Percentiles rank a stretch among this genome's conserved stretches.
These are phyloP conservation scores for Eucalyptus fibrosa DNA, from an alignment of 345 rosid genomes.

Conservation along the genomic window DNA sequence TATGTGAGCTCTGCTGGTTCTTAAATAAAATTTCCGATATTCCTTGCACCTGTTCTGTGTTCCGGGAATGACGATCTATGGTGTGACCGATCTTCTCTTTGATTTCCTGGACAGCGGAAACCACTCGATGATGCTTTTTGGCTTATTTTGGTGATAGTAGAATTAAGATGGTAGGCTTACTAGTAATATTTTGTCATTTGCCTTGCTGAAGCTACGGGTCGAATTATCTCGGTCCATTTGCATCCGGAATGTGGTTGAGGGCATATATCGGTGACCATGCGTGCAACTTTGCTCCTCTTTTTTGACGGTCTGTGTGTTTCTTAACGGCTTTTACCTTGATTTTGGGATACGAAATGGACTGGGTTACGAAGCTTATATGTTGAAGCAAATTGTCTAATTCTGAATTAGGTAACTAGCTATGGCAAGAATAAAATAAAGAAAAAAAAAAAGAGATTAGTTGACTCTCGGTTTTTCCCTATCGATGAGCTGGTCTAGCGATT, in stretches of 20 bases:
- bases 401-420: not conserved
- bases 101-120: not conserved
- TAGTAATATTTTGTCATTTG: not conserved
- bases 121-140: not conserved
- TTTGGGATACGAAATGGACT: not conserved
- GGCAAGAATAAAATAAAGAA: not conserved
- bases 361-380: not conserved
- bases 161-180: not conserved
- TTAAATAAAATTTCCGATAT: not conserved
- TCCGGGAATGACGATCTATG: not conserved
- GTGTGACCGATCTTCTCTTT: not conserved
- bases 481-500: not conserved
- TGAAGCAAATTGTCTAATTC: not conserved
- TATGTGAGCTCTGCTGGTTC: not conserved
- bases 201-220: not conserved
- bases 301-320: not conserved
- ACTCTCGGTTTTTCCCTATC: not conserved
- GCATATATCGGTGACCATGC: not conserved
- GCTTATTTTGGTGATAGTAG: not conserved
- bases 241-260: not conserved
- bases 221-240: not conserved
- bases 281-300: not conserved
- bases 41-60: not conserved
- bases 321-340: not conserved
- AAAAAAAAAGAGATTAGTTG: not conserved